Percentiles rank a stretch among this genome's conserved stretches.
Conservation (phyloP, 345 rosid species). For the Camelina sativa region DNA sequence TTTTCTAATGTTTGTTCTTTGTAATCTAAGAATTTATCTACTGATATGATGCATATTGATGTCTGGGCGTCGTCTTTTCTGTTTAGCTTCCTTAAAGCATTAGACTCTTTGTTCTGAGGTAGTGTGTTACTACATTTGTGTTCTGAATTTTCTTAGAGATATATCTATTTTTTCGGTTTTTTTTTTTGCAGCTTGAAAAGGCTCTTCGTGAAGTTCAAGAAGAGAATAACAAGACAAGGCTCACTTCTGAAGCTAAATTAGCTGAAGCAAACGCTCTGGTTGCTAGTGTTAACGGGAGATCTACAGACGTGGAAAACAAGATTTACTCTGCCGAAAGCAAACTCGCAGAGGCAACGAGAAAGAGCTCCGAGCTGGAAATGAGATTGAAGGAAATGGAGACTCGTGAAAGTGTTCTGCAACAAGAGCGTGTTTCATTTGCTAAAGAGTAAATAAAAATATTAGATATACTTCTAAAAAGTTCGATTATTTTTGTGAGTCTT, state of each 20-base stretch:
- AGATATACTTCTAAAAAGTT: background rate
- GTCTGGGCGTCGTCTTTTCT: slow-evolving; percentile 20
- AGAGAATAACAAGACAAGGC: slow-evolving; percentile 57
- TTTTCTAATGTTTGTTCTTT: background rate
- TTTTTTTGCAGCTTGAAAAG: slow-evolving; percentile 76
- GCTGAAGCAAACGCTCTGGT: slow-evolving; percentile 67
- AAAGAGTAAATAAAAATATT: slow-evolving; percentile 57
- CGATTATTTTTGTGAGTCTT: background rate
- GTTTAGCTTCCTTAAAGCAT: background rate
- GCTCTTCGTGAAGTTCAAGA: slow-evolving; percentile 61
- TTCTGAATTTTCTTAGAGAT: slow-evolving; percentile 10
- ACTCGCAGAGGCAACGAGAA: slow-evolving; percentile 72
- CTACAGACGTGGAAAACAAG: slow-evolving; percentile 68
- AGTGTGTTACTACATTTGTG: slow-evolving; percentile 3
- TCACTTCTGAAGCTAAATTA: slow-evolving; percentile 62
- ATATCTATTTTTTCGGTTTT: background rate
- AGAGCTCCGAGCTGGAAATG: slow-evolving; percentile 69
- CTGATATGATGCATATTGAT: slow-evolving; percentile 20
- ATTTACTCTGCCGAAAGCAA: slow-evolving; percentile 61
- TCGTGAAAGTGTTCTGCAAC: slow-evolving; percentile 67
- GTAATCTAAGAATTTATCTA: background rate
- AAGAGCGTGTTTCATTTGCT: slow-evolving; percentile 66
- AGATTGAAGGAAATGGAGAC: slow-evolving; percentile 77
- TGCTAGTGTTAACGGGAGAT: slow-evolving; percentile 64
- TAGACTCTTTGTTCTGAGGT: background rate